phyloP scores from a whole-genome alignment of 176 grass and related monocot species.

The Rhipidocladum racemiflorum region DNA sequence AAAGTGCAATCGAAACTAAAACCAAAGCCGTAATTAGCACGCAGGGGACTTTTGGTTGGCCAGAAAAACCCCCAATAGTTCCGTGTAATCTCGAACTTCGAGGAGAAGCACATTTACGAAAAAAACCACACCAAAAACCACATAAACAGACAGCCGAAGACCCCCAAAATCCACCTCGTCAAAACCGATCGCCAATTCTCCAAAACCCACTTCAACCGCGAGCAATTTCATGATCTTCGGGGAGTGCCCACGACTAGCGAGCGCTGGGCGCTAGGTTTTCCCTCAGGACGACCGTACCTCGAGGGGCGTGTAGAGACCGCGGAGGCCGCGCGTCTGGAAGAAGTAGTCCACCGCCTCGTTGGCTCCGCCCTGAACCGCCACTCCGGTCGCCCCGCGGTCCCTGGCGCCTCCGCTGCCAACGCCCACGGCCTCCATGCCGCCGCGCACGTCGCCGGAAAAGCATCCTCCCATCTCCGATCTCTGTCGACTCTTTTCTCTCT shows the following conservation, averaged over 20 bases:
- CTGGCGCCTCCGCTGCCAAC: background rate
- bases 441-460: constrained; percentile 69
- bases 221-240: background rate
- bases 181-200: background rate
- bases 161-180: background rate
- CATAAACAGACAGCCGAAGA: background rate
- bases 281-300: constrained; percentile 41
- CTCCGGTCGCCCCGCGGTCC: background rate
- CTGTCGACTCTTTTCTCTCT: background rate
- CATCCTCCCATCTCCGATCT: constrained; percentile 56
- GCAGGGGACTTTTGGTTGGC: background rate
- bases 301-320: constrained; percentile 69
- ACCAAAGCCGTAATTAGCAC: background rate
- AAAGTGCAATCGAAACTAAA: background rate
- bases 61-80: background rate
- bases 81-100: background rate
- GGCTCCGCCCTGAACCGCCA: constrained; percentile 21
- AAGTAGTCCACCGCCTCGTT: constrained; percentile 73
- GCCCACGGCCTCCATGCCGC: constrained; percentile 76
- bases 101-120: background rate
- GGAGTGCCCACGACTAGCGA: background rate
- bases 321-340: constrained; percentile 60
- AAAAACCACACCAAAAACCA: background rate
- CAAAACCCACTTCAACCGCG: background rate
- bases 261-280: background rate